Base-by-base conservation (phyloP, 306 rosid genomes). In the Vigna mungo region DNA sequence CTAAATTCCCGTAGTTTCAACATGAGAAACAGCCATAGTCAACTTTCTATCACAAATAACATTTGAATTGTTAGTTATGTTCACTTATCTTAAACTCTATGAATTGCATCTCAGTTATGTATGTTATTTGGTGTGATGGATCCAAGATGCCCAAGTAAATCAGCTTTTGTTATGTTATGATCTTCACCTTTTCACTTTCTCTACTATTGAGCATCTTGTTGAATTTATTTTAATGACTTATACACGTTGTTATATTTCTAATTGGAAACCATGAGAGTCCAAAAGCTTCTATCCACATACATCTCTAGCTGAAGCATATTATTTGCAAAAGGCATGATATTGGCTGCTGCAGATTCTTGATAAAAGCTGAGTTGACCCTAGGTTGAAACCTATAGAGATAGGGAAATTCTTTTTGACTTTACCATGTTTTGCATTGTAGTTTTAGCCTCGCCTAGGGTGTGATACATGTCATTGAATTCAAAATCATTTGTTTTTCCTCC, bases 331-430 rank as follows among this genome's bases (percentile, higher is more conserved):
- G 14, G 1, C 9, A 62, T n/a, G 14, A 39, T 43, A 9, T 6
- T 34, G 15, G 27, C n/a, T 49, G 16, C 6, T n/a, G 32, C 18
- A 17, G 25, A 52, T 30, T 62, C 62, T 70, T 17, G 48, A 71
- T 51, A 49, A 69, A 12, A 44, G 6, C 75, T n/a, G 52, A 70
- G 14, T 51, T 51, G 36, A 53, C 14, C 37, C 20, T 71, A 53
- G 48, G n/a, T 52, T 23, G 59, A 55, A 71, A 34, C 76, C 14
- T 71, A 34, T 36, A 52, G 64, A 34, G 39, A 18, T 34, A 32
- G 5, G 76, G 64, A 12, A 12, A 36, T 34, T 34, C 21, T 11
- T 17, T 68, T 20, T 32, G 32, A 32, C 63, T n/a, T 13, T 37
- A 34, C 63, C 20, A 17, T 71, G 64, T 17, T 34, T 53, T 32